Evolutionary conservation across 1,284 basidiomycete genomes (phyloP), one percentile per base, ranked within the genome.

Genomic region (Leucoagaricus sp.): DNA sequence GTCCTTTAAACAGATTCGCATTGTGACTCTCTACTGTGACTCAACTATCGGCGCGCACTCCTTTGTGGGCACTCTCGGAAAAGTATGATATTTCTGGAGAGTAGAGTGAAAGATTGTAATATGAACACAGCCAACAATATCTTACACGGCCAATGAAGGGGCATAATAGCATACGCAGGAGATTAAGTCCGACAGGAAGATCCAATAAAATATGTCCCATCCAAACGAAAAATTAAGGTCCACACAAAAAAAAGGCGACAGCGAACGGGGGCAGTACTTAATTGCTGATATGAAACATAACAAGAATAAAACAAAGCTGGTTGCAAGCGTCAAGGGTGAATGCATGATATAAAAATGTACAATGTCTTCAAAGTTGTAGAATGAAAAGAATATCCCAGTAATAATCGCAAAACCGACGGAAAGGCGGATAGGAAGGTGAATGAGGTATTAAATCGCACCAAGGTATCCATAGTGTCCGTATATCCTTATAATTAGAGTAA

Each of bases 401-500:
- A 28, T 12, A 26, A 41, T 19, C 12, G 41, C 21, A 31, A 49
- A 45, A 41, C 19, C 26, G 9, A 41, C 53, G 10, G 19, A 54
- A 23, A 49, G 29, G n/a, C 7, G 36, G 31, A 28, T 12, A 28
- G 45, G 49, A 23, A 29, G 8, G 5, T 19, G 4, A 36, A 23
- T 28, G 17, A 19, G 40, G 40, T 41, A 41, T 55, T 41, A 49
- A 29, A 23, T 53, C 44, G 23, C 28, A 53, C 42, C 56, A 12
- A 33, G 21, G 49, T 47, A 50, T 56, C 48, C 26, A 33, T 1
- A 49, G 29, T 47, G 12, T 53, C 56, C 33, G 46, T 50, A 29
- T 53, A 56, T 10, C 50, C 36, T 26, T 19, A 48, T 5, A 21
- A 26, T 49, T 46, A 44, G 19, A 58, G 21, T 17, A 51, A 51